phyloP scores from a whole-genome alignment of 148 eudicot species.

The Selenicereus undatus region DNA sequence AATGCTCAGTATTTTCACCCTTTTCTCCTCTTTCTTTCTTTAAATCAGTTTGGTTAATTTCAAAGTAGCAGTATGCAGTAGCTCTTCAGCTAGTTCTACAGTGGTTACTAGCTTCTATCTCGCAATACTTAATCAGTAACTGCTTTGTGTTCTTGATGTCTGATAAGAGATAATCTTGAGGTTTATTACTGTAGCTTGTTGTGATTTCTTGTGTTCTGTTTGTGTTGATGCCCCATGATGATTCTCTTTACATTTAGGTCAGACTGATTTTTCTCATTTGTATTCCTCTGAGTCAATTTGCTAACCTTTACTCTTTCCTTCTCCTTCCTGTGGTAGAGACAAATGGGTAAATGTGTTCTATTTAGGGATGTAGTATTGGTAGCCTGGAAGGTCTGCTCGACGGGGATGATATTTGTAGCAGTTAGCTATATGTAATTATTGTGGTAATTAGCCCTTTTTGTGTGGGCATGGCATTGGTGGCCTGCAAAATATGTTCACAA shows the following conservation, averaged over 20 bases:
- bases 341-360: slow-evolving; percentile 1
- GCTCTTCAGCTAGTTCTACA: slow-evolving; percentile 42
- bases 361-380: slow-evolving; percentile 7
- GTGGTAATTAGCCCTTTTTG: slow-evolving; percentile 1
- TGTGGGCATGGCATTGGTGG: slow-evolving; percentile 16
- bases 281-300: background rate
- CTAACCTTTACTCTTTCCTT: background rate
- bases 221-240: background rate
- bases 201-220: slow-evolving; percentile 20
- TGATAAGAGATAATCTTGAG: slow-evolving; percentile 10
- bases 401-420: background rate
- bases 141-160: slow-evolving; percentile 13
- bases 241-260: background rate
- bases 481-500: background rate
- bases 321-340: background rate
- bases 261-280: background rate
- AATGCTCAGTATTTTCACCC: slow-evolving; percentile 38
- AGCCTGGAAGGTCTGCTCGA: slow-evolving; percentile 1
- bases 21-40: slow-evolving; percentile 1
- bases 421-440: slow-evolving; percentile 16
- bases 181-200: slow-evolving; percentile 31
- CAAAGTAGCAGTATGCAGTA: slow-evolving; percentile 38
- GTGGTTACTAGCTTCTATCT: slow-evolving; percentile 10
- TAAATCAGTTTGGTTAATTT: slow-evolving; percentile 12
- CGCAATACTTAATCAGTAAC: slow-evolving; percentile 13